These are phyloP conservation scores for Nicotiana benthamiana DNA, from an alignment of 257 asterid species.

Conservation along the genomic window DNA sequence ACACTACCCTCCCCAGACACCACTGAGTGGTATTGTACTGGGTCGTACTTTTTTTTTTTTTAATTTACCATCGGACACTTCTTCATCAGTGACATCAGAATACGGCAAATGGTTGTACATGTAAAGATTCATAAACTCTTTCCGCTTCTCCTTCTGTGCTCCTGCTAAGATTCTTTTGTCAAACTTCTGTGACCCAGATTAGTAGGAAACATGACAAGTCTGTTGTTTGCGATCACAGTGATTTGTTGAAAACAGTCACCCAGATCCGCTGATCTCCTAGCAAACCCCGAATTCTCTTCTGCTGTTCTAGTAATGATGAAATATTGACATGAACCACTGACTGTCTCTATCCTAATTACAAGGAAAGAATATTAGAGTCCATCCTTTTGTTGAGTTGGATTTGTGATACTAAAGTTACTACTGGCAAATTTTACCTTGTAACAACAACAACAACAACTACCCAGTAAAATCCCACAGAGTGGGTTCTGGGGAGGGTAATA, in stretches of 20 bases:
- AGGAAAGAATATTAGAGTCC: background rate
- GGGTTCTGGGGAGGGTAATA: too few relatives aligned
- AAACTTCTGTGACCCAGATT: background rate
- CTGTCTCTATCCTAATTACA: background rate
- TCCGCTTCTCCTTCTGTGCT: background rate
- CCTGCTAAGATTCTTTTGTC: background rate
- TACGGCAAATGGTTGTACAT: background rate
- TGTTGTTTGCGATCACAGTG: background rate
- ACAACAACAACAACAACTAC: too few relatives aligned
- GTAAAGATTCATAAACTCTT: background rate
- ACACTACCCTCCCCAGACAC: too few relatives aligned
- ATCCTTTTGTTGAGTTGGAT: background rate
- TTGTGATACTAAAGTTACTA: background rate
- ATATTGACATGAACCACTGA: background rate
- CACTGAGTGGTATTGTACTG: too few relatives aligned
- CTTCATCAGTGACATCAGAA: background rate
- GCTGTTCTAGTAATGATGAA: background rate
- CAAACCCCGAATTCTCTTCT: background rate
- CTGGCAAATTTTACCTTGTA: background rate
- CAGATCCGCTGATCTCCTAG: background rate
- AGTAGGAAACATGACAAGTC: background rate
- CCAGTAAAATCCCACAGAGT: too few relatives aligned
- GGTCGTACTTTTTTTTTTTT: too few relatives aligned
- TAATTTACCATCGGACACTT: background rate
- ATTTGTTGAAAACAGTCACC: background rate